Base-by-base conservation (phyloP, 768 basidiomycete species). In the Agrocybe chaxingu region DNA sequence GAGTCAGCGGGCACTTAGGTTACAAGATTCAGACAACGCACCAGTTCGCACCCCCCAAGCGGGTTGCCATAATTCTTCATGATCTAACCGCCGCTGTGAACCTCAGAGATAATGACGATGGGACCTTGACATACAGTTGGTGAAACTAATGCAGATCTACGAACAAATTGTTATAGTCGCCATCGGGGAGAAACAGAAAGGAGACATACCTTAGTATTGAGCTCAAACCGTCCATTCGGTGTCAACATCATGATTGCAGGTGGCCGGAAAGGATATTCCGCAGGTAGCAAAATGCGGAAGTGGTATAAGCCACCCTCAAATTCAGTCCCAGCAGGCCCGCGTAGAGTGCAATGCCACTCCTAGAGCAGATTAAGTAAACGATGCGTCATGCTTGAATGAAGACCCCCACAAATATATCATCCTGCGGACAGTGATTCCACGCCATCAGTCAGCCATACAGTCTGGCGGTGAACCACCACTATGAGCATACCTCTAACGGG, bases 341-440 rank as follows among this genome's bases (percentile, higher is more conserved):
- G 85, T 47, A 98, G 77, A n/a, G 96, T 98, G 64, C 93, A 97
- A 64, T 98, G 95, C 96, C 96, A 98, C 76, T 95, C 80, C 79
- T 81, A 48, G 18, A 47, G 19, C 36, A 52, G 36, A 40, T 57
- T 55, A 63, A 55, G 57, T 42, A 31, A 30, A 31, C 37, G 36
- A 24, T 24, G 24, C 33, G n/a, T 47, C 46, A 37, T 34, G 30
- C 13, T 4, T 10, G 29, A 13, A 9, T 29, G 18, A 40, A 11
- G 35, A 35, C 53, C 74, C 88, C 65, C 66, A 91, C 92, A 62
- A 94, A 94, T 56, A 94, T 92, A 66, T 94, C 89, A 58, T 92
- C 88, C 87, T 91, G 59, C 32, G 52, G 32, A 42, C 51, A 37
- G 3, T 3, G 5, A 3, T 24, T 24, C 24, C 35, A 48, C 42